Conservation (phyloP, 108 stramenopile species). For the Cyclotella sp. region DNA sequence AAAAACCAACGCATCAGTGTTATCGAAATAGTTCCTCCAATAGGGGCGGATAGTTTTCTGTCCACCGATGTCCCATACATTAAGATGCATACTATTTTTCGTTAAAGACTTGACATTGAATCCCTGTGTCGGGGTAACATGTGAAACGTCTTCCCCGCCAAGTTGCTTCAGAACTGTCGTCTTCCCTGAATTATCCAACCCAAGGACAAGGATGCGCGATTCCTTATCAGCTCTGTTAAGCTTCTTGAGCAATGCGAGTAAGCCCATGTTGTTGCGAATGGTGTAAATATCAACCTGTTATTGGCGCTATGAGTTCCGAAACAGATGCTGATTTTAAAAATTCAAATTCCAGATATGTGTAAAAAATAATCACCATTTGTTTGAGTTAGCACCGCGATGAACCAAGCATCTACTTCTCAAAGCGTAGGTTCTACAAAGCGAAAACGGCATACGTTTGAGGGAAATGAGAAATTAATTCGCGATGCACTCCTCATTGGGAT, state of each 20-base stretch:
- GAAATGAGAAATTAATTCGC: neutral
- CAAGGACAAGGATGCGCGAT: constrained; percentile 69
- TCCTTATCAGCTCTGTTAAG: constrained; percentile 76
- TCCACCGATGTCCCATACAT: constrained; percentile 82
- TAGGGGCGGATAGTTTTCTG: constrained; percentile 69
- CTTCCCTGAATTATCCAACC: constrained; percentile 80
- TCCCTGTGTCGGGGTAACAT: constrained; percentile 78
- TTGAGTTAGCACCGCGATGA: neutral
- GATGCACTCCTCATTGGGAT: neutral
- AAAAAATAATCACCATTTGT: neutral
- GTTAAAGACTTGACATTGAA: constrained; percentile 79
- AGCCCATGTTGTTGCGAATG: constrained; percentile 35
- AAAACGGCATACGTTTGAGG: neutral
- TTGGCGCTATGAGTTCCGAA: neutral
- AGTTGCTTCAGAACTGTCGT: constrained; percentile 80
- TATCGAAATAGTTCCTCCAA: constrained; percentile 73
- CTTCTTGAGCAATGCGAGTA: constrained; percentile 70
- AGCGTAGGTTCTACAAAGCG: neutral
- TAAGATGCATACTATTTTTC: constrained; percentile 73
- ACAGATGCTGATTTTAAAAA: too few species aligned
- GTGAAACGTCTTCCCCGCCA: constrained; percentile 61
- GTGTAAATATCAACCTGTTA: too few species aligned
- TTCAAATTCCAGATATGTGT: too few species aligned
- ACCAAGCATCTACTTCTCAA: neutral
- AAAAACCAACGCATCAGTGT: constrained; percentile 62